A percentile compares a stretch with the other conserved stretches of the same genome.
Evolutionary conservation across 192 early-diverging fungal genomes (phyloP).

Genomic region (Lunasporangiospora selenospora): DNA sequence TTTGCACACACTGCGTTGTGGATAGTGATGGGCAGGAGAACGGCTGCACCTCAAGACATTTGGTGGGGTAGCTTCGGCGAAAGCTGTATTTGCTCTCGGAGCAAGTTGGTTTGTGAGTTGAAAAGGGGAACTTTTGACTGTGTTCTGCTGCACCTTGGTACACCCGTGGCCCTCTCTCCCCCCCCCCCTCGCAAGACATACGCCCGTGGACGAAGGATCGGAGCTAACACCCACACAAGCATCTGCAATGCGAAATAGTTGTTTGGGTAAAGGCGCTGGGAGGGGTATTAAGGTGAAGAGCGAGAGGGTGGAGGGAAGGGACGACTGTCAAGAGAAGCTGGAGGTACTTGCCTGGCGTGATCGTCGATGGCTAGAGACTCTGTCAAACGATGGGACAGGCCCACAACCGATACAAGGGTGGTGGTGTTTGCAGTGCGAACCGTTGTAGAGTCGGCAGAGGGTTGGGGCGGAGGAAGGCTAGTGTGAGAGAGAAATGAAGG

Average conservation of each 20-base stretch:
- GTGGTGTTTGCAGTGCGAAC: not conserved
- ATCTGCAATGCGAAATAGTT: not conserved
- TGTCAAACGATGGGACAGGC: not conserved
- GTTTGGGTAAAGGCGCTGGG: not conserved
- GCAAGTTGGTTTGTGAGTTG: conserved; percentile 13
- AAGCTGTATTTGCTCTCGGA: not conserved
- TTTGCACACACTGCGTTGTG: no score
- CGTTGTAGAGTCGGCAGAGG: not conserved
- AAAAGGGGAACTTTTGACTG: conserved; percentile 4
- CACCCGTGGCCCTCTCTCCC: no score
- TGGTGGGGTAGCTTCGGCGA: no score
- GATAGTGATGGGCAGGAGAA: no score
- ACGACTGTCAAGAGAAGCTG: no score
- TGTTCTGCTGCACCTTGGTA: not conserved
- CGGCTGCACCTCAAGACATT: no score
- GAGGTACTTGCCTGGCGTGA: no score
- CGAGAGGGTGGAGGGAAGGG: not conserved
- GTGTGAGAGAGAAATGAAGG: not conserved
- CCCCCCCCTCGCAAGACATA: no score
- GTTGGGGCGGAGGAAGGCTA: not conserved
- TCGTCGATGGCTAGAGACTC: not conserved
- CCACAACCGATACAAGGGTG: not conserved
- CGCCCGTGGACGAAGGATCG: no score
- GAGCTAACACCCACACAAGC: no score
- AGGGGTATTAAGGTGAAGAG: not conserved